Evolutionary conservation across 2,329 filamentous ascomycete genomes (phyloP), one percentile per base, ranked within the genome.

Genomic region (Penicillium fuscoglaucum): DNA sequence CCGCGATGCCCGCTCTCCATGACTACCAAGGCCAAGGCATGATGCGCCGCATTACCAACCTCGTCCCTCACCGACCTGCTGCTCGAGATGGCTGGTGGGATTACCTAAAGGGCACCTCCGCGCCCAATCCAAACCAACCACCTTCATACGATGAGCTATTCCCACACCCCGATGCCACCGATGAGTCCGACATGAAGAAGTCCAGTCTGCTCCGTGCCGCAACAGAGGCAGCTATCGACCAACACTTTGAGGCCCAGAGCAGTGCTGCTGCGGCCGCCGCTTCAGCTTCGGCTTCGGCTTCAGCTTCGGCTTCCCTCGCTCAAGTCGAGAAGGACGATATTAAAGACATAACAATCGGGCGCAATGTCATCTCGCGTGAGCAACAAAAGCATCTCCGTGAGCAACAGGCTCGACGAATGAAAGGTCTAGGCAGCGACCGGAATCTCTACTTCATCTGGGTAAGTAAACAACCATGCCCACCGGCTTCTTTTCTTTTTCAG

Each of bases 131-230:
- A 10, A 78, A 80, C 4, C 80, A 84, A 33, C 90, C 90, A 9
- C 90, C 90, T 10, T 84, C 90, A 0, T 95, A 95, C 64, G 87
- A 92, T 53, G 90, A 93, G 48, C 84, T 95, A 29, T 95, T 87
- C 71, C 90, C 89, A 6, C 71, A 72, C 41, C 70, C 75, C 26
- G 72, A 72, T 33, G 59, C 64, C 31, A 66, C 66, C 55, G 72
- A 79, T 46, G 64, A 63, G 13, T 71, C 68, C 39, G 76, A 76
- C 29, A 66, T 78, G 7, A 80, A 81, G 58, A 78, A 78, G 55
- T 71, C 70, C 10, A 76, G 74, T n/a, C 65, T 77, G 41, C 52
- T 79, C 13, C 73, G 71, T 55, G 78, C 78, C 7, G 77, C 76
- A 21, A 68, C 76, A 2, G 79, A 81, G 49, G 75, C 78, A 21